Conservation (phyloP, 1,284 basidiomycete species). For the Phenoliferia sp. region DNA sequence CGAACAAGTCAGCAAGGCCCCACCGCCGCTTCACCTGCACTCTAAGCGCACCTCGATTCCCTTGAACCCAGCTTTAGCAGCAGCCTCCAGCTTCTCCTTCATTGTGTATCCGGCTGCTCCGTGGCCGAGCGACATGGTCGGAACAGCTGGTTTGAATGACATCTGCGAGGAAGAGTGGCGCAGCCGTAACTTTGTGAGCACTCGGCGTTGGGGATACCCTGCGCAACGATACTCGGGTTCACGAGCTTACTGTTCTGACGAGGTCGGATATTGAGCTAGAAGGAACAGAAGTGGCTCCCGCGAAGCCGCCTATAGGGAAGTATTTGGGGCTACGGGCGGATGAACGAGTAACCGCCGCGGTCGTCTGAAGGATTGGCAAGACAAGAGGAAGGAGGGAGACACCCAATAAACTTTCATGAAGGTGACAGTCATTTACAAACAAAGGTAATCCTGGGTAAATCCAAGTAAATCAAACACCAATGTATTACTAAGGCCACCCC, state of each 20-base stretch:
- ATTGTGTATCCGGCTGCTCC: slow-evolving; percentile 17
- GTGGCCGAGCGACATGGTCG: slow-evolving; percentile 22
- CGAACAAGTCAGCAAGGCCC: neutral
- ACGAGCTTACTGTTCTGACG: no score
- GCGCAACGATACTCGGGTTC: no score
- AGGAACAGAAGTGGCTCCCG: no score
- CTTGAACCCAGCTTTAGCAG: slow-evolving; percentile 12
- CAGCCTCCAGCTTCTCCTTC: slow-evolving; percentile 11
- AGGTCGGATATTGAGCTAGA: no score
- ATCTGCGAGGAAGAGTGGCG: neutral
- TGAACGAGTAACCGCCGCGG: no score
- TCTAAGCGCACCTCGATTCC: slow-evolving; percentile 22
- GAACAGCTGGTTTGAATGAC: slow-evolving; percentile 7
- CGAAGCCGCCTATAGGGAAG: no score
- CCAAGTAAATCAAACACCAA: neutral
- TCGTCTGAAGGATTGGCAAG: no score
- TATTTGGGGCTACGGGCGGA: no score
- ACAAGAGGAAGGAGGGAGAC: no score
- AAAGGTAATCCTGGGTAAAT: neutral
- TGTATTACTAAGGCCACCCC: neutral
- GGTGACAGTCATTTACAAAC: neutral
- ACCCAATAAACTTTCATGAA: no score
- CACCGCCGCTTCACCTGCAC: neutral
- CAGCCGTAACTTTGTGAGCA: neutral
- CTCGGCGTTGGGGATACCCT: neutral